Percentiles rank a stretch among this genome's conserved stretches.
Conservation (phyloP, 169 alveolate genomes). For the Plasmodium ovale region DNA sequence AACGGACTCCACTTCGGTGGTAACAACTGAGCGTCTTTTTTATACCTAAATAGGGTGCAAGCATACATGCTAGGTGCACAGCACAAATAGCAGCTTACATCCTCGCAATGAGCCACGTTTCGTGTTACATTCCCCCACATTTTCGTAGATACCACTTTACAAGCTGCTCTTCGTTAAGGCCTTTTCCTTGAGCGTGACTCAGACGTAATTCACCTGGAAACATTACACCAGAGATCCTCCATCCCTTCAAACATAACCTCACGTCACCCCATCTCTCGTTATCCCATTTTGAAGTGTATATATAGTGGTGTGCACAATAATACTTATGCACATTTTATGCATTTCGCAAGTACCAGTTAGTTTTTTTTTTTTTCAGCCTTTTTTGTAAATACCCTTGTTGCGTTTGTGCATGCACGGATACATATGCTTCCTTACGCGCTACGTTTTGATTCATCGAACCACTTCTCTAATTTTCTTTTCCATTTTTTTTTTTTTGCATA, state of each 20-base stretch:
- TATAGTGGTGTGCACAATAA: background rate
- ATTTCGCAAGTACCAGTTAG: background rate
- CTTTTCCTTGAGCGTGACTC: slow-evolving; percentile 64
- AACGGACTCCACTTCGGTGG: slow-evolving; percentile 81
- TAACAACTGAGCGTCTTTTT: slow-evolving; percentile 4
- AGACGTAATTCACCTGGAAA: slow-evolving; percentile 21
- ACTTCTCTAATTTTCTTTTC: too few species aligned
- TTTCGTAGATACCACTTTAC: slow-evolving; percentile 64
- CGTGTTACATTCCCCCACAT: background rate
- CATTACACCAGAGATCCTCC: too few species aligned
- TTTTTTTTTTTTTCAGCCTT: background rate
- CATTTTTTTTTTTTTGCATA: background rate
- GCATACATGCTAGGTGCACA: too few species aligned
- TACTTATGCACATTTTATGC: slow-evolving; percentile 6
- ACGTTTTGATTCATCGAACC: background rate
- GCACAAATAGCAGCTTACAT: background rate
- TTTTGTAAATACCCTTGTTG: background rate
- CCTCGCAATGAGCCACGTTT: background rate
- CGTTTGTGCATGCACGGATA: background rate
- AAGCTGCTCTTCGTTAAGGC: slow-evolving; percentile 65
- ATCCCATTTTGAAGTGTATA: slow-evolving; percentile 7
- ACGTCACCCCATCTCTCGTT: too few species aligned
- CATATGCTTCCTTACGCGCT: background rate
- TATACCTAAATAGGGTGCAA: too few species aligned
- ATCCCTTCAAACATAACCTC: too few species aligned